Percentiles rank a stretch among this genome's conserved stretches.
Conservation (phyloP, 441 rosid genomes). For the Erodium texanum region DNA sequence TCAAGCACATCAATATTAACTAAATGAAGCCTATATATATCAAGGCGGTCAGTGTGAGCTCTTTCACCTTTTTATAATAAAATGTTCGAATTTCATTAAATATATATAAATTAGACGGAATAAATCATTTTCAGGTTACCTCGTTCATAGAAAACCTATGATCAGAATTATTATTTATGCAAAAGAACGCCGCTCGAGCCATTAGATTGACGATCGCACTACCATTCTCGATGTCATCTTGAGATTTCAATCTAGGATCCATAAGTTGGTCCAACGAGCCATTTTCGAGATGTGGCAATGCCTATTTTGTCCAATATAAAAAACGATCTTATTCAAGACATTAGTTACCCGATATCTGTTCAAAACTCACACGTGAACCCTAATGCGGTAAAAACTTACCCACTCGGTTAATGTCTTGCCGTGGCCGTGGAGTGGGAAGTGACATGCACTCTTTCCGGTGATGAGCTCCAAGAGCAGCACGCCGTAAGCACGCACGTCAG, state of each 20-base stretch:
- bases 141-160: constrained; percentile 27
- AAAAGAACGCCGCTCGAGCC: constrained; percentile 36
- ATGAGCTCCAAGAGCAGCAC: constrained; percentile 37
- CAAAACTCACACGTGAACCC: too few species aligned
- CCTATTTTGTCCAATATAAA: constrained; percentile 20
- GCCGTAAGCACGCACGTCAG: constrained; percentile 36
- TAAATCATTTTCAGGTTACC: constrained; percentile 21
- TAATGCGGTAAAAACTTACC: constrained; percentile 23
- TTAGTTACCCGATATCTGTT: too few species aligned
- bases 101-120: too few species aligned
- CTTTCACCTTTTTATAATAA: too few species aligned
- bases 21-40: too few species aligned
- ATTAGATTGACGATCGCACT: constrained; percentile 21
- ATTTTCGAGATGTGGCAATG: constrained; percentile 27
- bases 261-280: constrained; percentile 18
- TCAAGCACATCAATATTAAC: background rate
- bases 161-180: constrained; percentile 20
- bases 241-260: constrained; percentile 27
- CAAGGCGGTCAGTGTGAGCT: too few species aligned
- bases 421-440: background rate
- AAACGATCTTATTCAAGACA: background rate
- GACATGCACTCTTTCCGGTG: constrained; percentile 28
- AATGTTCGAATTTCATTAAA: too few species aligned
- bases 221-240: background rate
- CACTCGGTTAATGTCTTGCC: constrained; percentile 26